A percentile compares a stretch with the other conserved stretches of the same genome.
These are phyloP conservation scores for Austroboletus novae-zelandiae DNA, from an alignment of 1,284 basidiomycete genomes.

Conservation along the genomic window DNA sequence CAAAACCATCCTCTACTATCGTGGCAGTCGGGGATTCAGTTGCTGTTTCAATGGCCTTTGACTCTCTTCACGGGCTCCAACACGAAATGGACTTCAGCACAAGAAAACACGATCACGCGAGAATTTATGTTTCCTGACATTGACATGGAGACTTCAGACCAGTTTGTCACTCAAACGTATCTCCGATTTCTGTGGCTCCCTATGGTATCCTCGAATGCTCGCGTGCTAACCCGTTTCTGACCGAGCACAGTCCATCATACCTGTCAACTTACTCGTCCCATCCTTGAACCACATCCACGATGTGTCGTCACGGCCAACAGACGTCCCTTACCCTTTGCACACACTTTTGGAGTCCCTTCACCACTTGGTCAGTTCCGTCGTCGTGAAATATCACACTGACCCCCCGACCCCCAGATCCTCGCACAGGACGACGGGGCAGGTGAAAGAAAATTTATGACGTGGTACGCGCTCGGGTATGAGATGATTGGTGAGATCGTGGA, in stretches of 20 bases:
- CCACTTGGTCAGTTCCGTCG: conserved; percentile 51
- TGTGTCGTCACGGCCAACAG: conserved; percentile 14
- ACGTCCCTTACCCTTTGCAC: conserved; percentile 52
- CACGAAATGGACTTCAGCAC: conserved; percentile 42
- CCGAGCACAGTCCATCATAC: conserved; percentile 60
- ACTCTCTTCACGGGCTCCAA: conserved; percentile 36
- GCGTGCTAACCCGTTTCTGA: conserved; percentile 8
- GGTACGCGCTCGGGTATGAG: conserved; percentile 63
- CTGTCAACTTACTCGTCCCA: conserved; percentile 52
- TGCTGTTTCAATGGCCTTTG: no score
- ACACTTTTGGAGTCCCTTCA: conserved; percentile 56
- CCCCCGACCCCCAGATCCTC: conserved; percentile 57
- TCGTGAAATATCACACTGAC: conserved; percentile 62
- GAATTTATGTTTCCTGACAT: conserved; percentile 53
- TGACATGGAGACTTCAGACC: no score
- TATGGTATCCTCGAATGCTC: conserved; percentile 41
- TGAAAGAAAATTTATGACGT: conserved; percentile 69
- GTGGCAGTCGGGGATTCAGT: no score
- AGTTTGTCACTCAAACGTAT: conserved; percentile 53
- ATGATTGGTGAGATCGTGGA: conserved; percentile 31
- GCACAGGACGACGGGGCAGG: conserved; percentile 53
- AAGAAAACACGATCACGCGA: conserved; percentile 48
- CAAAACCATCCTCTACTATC: no score
- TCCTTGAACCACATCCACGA: conserved; percentile 49
- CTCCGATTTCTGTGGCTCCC: conserved; percentile 73